phyloP scores from a whole-genome alignment of 225 moss, liverwort and hornwort genomes.

The Ulota crispa region DNA sequence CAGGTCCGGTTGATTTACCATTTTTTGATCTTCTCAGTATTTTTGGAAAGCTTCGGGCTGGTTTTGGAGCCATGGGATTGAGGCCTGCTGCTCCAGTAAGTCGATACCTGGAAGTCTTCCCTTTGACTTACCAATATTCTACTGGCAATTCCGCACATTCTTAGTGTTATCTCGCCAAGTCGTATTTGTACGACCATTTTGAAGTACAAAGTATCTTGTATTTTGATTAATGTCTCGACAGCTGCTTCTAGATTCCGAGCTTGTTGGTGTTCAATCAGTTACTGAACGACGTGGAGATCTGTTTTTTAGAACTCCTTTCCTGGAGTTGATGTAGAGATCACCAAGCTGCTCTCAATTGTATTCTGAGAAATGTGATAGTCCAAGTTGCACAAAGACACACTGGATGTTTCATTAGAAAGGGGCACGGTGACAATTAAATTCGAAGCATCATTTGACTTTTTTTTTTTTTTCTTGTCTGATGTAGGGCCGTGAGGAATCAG shows the following conservation, averaged over 20 bases:
- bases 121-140: neutral
- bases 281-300: neutral
- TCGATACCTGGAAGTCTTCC: constrained; percentile 1
- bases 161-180: constrained; percentile 8
- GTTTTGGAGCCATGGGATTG: constrained; percentile 90
- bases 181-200: neutral
- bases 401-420: neutral
- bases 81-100: constrained; percentile 82
- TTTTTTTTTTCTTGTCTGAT: constrained; percentile 12
- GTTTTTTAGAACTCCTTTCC: neutral
- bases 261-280: neutral
- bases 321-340: neutral
- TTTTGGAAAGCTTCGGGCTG: constrained; percentile 95
- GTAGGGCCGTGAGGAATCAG: constrained; percentile 93
- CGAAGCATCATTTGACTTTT: neutral
- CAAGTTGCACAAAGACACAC: neutral
- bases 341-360: neutral
- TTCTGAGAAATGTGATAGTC: neutral
- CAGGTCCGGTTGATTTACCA: constrained; percentile 77
- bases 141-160: neutral
- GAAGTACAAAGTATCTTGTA: neutral
- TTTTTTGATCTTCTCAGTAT: constrained; percentile 93
- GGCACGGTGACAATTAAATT: neutral
- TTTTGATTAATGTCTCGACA: neutral
- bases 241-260: constrained; percentile 10